Evolutionary conservation across 2,329 filamentous ascomycete genomes (phyloP).

Genomic region (Ophiostoma quercus): DNA sequence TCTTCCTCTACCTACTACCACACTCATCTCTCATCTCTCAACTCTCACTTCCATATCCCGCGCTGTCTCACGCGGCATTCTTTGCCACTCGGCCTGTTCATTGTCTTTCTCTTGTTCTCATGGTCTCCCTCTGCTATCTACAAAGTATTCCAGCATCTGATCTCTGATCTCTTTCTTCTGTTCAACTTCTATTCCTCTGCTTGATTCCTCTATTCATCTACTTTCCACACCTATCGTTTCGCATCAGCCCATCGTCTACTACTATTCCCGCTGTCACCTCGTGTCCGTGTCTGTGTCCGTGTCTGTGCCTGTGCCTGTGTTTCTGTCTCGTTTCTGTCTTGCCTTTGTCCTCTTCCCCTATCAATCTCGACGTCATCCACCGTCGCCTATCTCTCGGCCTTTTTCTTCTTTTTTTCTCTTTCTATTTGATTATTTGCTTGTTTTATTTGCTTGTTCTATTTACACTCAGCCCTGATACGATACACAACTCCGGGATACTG

Average conservation of each 20-base stretch:
- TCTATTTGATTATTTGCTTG: too few species aligned
- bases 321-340: too few species aligned
- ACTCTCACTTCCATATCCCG: not conserved
- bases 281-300: not conserved
- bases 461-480: not conserved
- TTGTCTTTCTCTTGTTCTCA: too few species aligned
- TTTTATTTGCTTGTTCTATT: too few species aligned
- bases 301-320: too few species aligned
- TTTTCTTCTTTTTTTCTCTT: not conserved
- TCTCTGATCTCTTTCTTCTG: not conserved
- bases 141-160: too few species aligned
- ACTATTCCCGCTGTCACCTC: not conserved
- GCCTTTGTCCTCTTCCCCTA: not conserved
- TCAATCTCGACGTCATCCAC: constrained; percentile 11
- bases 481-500: not conserved
- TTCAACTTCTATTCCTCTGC: not conserved
- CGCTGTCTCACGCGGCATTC: not conserved
- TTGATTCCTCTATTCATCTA: not conserved
- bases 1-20: too few species aligned
- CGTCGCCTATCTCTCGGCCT: not conserved
- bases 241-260: not conserved
- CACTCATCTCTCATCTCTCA: not conserved
- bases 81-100: not conserved
- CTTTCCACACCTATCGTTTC: not conserved
- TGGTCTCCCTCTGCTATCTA: too few species aligned